phyloP scores from a whole-genome alignment of 116 monocot genomes.

The Phalaenopsis hybrid region DNA sequence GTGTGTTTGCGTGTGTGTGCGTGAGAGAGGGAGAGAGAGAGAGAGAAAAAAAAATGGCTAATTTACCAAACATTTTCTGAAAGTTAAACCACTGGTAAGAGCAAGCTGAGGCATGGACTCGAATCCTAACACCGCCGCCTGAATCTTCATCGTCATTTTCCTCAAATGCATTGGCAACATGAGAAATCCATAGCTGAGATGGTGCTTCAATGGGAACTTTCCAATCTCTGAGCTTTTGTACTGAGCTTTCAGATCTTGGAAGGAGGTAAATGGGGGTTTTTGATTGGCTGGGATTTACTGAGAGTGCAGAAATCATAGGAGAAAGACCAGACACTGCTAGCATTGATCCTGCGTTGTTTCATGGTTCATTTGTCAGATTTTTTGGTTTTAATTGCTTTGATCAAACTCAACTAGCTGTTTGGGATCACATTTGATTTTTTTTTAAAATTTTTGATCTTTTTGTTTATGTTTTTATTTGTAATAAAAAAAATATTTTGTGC shows the following conservation, averaged over 20 bases:
- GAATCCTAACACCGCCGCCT: slow-evolving; percentile 31
- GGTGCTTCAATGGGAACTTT: slow-evolving; percentile 56
- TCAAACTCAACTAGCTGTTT: not conserved
- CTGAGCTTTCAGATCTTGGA: slow-evolving; percentile 36
- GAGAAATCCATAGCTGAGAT: slow-evolving; percentile 53
- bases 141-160: slow-evolving; percentile 11
- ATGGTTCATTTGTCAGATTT: not conserved
- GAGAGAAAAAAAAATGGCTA: too few species aligned
- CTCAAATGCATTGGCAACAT: slow-evolving; percentile 72
- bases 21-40: too few species aligned
- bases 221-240: slow-evolving; percentile 37
- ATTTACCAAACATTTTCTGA: slow-evolving; percentile 67
- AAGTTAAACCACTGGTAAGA: slow-evolving; percentile 88
- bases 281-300: slow-evolving; percentile 44
- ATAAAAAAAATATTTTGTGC: too few species aligned
- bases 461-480: too few species aligned
- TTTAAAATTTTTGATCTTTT: too few species aligned
- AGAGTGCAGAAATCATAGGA: slow-evolving; percentile 80
- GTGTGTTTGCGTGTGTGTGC: too few species aligned
- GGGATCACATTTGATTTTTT: too few species aligned
- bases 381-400: not conserved
- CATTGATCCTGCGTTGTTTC: slow-evolving; percentile 43
- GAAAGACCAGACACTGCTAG: slow-evolving; percentile 48
- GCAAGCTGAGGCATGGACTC: slow-evolving; percentile 57
- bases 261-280: slow-evolving; percentile 70